Base-by-base conservation (phyloP, 1,139 yeast species). In the Spathaspora jeffriesii region DNA sequence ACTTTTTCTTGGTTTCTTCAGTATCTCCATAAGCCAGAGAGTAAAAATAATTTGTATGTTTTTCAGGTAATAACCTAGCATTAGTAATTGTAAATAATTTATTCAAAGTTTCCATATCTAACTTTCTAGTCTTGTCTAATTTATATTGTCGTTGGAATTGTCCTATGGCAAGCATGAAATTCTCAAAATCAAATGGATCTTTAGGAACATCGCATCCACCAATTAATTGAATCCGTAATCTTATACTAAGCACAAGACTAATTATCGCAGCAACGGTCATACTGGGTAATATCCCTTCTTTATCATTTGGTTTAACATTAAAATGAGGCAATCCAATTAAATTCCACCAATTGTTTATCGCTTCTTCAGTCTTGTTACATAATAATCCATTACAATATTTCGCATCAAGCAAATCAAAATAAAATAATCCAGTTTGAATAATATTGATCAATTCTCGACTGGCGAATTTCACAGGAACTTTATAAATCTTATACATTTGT, bases 281-380 rank as follows among this genome's bases (percentile, higher is more conserved):
- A 0, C 92, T 78, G 0, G 88, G 84, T 48, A 87, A 62, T 0
- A 77, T 65, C 2, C 88, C 84, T 53, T 79, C 79, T 49, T 68
- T 73, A 11, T 62, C 55, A 47, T 66, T 66, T 58, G 68, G 85
- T 61, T 65, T 76, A 44, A 61, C 71, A 67, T 62, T 79, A 63
- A 75, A 84, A 57, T 84, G 85, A 10, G 80, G 77, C 28, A 79
- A 70, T 0, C 96, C 96, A 53, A 87, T 80, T 42, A 81, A 64
- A 41, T 75, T 76, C 97, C 98, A 92, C 98, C 98, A 93, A 47
- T 76, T 74, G 4, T 67, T 59, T 18, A 90, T 78, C 0, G 96
- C 96, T 34, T 70, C 77, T 51, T 85, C 85, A 0, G 98, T 92
- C 50, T 79, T 78, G 49, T 81, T 80, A 62, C 98, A 93, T 5